phyloP scores from a whole-genome alignment of 208 protist species.

The Lotmaria passim region DNA sequence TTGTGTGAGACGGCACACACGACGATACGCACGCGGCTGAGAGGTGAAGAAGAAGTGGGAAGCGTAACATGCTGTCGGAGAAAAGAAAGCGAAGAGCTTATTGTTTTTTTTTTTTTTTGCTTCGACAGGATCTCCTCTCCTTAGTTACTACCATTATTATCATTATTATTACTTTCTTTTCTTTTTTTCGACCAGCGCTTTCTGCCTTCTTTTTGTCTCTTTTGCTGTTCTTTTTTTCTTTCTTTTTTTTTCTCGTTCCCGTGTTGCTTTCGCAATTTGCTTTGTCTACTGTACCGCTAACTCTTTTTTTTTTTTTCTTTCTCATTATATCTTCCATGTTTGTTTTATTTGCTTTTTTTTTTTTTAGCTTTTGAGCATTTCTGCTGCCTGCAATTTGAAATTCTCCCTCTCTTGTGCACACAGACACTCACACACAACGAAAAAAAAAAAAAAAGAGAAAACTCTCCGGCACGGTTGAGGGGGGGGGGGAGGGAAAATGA shows the following conservation, averaged over 20 bases:
- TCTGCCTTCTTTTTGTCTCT: neutral
- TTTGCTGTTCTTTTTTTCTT: neutral
- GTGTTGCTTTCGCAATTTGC: too few relatives aligned
- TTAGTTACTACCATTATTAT: too few relatives aligned
- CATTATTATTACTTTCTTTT: neutral
- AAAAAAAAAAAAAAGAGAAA: slow-evolving; percentile 2
- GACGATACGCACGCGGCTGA: neutral
- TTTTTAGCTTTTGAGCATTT: slow-evolving; percentile 3
- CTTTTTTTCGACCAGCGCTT: neutral
- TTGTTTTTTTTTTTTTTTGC: too few relatives aligned
- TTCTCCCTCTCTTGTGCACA: neutral
- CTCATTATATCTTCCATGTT: neutral
- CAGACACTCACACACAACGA: neutral
- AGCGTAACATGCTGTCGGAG: too few relatives aligned
- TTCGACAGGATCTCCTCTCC: too few relatives aligned
- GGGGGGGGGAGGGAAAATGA: too few relatives aligned
- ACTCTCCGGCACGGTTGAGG: too few relatives aligned
- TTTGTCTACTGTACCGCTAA: slow-evolving; percentile 15
- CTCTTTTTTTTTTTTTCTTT: slow-evolving; percentile 22
- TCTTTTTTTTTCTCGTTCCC: neutral
- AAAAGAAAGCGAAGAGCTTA: too few relatives aligned
- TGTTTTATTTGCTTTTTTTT: neutral
- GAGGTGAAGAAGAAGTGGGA: too few relatives aligned
- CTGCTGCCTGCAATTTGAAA: neutral
- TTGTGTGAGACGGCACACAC: neutral